Evolutionary conservation across 148 eudicot genomes (phyloP).

Genomic region (Rhododendron williamsianum): DNA sequence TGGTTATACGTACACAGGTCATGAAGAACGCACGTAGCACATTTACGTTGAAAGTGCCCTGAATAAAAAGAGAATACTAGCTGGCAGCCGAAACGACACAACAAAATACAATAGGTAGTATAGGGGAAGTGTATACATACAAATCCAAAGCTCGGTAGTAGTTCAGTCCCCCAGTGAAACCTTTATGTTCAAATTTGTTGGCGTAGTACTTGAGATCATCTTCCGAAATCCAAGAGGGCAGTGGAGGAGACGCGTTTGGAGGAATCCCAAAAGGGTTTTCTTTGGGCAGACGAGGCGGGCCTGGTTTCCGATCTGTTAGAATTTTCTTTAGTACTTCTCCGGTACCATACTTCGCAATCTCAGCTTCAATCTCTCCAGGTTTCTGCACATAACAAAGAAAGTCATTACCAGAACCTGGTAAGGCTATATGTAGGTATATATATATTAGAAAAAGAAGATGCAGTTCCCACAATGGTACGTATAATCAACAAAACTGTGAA

Average conservation of each 20-base stretch:
- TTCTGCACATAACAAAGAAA: constrained; percentile 28
- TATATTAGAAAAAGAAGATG: no score
- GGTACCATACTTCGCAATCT: constrained; percentile 44
- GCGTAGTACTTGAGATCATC: constrained; percentile 58
- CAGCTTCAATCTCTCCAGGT: constrained; percentile 61
- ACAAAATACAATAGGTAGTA: not conserved
- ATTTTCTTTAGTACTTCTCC: constrained; percentile 56
- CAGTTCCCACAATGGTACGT: no score
- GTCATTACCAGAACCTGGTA: not conserved
- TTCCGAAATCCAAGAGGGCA: constrained; percentile 65
- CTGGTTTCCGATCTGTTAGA: constrained; percentile 45
- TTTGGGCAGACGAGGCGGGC: constrained; percentile 56
- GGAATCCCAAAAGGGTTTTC: constrained; percentile 48
- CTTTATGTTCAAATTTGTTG: constrained; percentile 34
- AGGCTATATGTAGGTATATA: not conserved
- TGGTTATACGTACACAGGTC: no score
- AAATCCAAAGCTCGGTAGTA: constrained; percentile 59
- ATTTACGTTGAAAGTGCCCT: no score
- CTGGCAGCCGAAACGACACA: not conserved
- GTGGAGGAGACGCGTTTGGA: constrained; percentile 3
- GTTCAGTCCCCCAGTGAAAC: constrained; percentile 76
- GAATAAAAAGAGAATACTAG: no score
- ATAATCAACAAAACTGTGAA: no score
- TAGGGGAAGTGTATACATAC: constrained; percentile 20
- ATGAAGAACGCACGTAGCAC: no score